Evolutionary conservation across 257 asterid species (phyloP), one percentile per base, ranked within the genome.

Genomic region (Rubia yunnanensis): DNA sequence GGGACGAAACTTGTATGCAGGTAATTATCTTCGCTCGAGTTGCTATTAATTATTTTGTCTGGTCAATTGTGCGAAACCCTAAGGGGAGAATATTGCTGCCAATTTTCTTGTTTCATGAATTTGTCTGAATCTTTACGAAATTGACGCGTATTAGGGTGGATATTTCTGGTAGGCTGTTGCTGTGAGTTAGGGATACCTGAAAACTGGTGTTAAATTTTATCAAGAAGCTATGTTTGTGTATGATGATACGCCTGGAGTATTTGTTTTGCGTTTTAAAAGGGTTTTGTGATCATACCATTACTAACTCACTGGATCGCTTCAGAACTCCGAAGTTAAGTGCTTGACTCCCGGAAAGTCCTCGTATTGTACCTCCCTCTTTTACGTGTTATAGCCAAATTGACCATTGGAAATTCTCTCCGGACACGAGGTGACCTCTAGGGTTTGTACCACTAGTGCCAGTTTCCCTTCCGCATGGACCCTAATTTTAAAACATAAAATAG

Each of bases 1-100:
- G 96, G 95, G 98, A 88, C 69, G 98, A 92, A 68, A 85, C 96
- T 49, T 92, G 98, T 59, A 91, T 91, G 98, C 98, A 88, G 96
- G 98, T 91, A 64, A 35, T 59, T 31, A 10, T 4, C 46, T 5
- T 44, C 60, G 1, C 3, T 22, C 2, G 3, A 28, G 39, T 15
- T 8, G 32, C 24, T 34, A 4, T 31, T 5, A 6, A 11, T 10
- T 13, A 7, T 31, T 20, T 2, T 27, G n/a, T 15, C 3, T 58
- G 6, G 10, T 58, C 35, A 59, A 59, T 31, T 59, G 3, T 39
- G 41, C 14, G 30, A 58, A 59, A n/a, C 41, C 44, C 36, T 30
- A 3, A 10, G 63, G 2, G 30, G 36, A 6, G 27, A 57, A 9
- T 59, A 53, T 53, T 7, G 0, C 1, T 11, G 7, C 7, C 55